Conservation (phyloP, 805 yeast species). For the Metschnikowia santaceciliae region DNA sequence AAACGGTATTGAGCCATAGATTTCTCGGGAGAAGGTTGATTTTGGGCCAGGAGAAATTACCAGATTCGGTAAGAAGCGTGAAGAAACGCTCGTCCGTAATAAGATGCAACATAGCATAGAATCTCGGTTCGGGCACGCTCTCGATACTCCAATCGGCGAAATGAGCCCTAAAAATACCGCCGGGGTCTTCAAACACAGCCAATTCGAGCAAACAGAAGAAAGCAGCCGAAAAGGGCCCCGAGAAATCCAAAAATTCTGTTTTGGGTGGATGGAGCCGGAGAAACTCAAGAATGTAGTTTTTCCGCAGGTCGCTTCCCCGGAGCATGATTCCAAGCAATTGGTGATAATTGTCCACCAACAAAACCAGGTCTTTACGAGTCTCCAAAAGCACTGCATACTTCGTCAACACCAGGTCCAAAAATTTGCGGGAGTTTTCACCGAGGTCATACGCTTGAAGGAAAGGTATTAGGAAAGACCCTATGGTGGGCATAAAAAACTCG, state of each 20-base stretch:
- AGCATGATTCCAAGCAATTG: background rate
- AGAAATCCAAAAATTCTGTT: background rate
- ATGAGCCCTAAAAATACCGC: background rate
- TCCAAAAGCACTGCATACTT: background rate
- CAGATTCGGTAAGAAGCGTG: background rate
- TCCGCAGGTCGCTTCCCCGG: background rate
- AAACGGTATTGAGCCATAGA: background rate
- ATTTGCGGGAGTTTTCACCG: background rate
- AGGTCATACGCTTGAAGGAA: background rate
- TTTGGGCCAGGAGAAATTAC: background rate
- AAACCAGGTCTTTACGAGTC: too few relatives aligned
- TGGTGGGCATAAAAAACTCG: too few relatives aligned
- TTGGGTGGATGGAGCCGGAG: background rate
- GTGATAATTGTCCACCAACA: background rate
- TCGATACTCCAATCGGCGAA: slow-evolving; percentile 1
- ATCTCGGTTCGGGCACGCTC: background rate
- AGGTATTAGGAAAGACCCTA: background rate
- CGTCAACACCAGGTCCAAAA: background rate
- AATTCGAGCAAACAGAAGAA: background rate
- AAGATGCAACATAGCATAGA: slow-evolving; percentile 2
- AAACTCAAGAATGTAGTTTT: background rate
- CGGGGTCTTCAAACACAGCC: background rate
- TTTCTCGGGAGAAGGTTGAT: slow-evolving; percentile 1
- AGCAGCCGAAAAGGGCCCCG: background rate
- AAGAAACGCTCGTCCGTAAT: slow-evolving; percentile 7